Conservation (phyloP, 2,329 filamentous ascomycete species). For the Hypomyces perniciosus region DNA sequence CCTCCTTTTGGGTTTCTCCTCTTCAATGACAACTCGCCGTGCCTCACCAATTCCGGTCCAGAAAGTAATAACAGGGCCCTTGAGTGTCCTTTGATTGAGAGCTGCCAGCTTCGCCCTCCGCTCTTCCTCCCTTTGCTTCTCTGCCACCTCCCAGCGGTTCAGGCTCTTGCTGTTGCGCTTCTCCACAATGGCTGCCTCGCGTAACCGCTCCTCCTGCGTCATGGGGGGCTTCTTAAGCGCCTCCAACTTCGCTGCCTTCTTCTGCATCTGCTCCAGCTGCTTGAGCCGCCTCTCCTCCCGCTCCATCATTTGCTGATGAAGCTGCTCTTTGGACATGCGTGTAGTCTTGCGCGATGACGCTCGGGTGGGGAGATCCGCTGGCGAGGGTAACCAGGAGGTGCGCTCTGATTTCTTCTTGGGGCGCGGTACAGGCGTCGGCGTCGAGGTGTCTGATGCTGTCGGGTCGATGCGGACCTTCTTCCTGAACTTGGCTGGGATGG, state of each 20-base stretch:
- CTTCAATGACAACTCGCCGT: conserved; percentile 57
- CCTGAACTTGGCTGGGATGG: conserved; percentile 61
- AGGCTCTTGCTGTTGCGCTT: conserved; percentile 82
- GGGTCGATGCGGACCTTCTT: conserved; percentile 73
- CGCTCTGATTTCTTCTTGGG: conserved; percentile 57
- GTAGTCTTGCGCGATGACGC: conserved; percentile 55
- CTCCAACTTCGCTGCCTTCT: conserved; percentile 62
- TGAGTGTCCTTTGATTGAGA: conserved; percentile 76
- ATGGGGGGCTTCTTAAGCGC: conserved; percentile 72
- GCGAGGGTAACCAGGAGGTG: conserved; percentile 51
- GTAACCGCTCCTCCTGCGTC: conserved; percentile 80
- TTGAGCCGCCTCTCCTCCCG: conserved; percentile 65
- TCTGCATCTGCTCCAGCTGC: conserved; percentile 62
- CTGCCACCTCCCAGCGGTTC: conserved; percentile 89
- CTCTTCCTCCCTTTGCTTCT: conserved; percentile 82
- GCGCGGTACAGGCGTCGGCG: conserved; percentile 36
- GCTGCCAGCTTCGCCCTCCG: conserved; percentile 78
- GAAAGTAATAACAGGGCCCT: conserved; percentile 83
- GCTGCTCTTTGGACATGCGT: conserved; percentile 52
- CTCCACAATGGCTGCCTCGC: conserved; percentile 77
- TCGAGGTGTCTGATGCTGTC: conserved; percentile 25
- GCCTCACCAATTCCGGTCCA: conserved; percentile 88
- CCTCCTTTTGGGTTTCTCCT: conserved; percentile 58
- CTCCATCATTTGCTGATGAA: conserved; percentile 67
- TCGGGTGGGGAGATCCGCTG: conserved; percentile 50